phyloP scores from a whole-genome alignment of 192 early-diverging fungal genomes.

The Rhizophagus prolifer region DNA sequence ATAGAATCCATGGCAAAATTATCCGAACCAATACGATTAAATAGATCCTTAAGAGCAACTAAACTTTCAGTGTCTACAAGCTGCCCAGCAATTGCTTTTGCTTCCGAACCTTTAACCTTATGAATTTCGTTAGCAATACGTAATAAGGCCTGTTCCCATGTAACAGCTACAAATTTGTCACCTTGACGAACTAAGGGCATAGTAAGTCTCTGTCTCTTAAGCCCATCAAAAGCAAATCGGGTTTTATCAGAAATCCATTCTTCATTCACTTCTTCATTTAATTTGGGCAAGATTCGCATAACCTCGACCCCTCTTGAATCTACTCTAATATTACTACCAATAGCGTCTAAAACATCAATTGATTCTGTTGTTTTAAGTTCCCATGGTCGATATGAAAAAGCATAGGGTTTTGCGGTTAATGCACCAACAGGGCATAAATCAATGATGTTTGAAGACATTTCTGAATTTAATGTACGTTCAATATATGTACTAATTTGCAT shows the following conservation, averaged over 20 bases:
- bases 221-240: constrained; percentile 90
- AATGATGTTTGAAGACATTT: constrained; percentile 97
- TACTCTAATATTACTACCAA: constrained; percentile 94
- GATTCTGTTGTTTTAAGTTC: constrained; percentile 95
- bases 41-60: constrained; percentile 92
- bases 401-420: constrained; percentile 95
- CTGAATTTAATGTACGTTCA: constrained; percentile 80
- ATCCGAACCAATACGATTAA: constrained; percentile 86
- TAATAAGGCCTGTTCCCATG: constrained; percentile 85
- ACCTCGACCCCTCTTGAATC: constrained; percentile 96
- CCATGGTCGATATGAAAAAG: constrained; percentile 93
- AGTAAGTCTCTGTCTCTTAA: constrained; percentile 94
- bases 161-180: constrained; percentile 75
- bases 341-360: constrained; percentile 91
- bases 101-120: constrained; percentile 57
- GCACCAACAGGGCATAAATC: constrained; percentile 99
- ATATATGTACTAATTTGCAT: constrained; percentile 99
- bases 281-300: constrained; percentile 91
- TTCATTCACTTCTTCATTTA: constrained; percentile 98
- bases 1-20: constrained; percentile 75
- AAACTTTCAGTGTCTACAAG: constrained; percentile 92
- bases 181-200: constrained; percentile 84
- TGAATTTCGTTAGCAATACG: constrained; percentile 66
- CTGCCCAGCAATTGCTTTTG: constrained; percentile 88
- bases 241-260: constrained; percentile 99